Conservation (phyloP, 1,139 yeast species). For the Meyerozyma carpophila region DNA sequence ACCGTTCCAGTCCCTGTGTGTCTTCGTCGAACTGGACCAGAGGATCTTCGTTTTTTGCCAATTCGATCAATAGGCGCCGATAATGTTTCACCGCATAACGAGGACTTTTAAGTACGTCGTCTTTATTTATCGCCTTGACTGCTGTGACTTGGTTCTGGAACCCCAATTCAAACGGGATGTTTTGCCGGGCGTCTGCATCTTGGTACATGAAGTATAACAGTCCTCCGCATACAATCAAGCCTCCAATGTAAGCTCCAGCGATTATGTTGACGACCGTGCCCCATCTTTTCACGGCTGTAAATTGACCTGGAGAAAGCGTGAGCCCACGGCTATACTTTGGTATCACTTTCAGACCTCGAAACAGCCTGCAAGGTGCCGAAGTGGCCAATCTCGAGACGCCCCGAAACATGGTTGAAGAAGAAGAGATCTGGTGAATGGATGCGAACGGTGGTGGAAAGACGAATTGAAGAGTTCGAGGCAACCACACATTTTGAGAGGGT, state of each 20-base stretch:
- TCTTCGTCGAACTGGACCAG: slow-evolving; percentile 21
- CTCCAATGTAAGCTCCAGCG: slow-evolving; percentile 43
- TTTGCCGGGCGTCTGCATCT: slow-evolving; percentile 38
- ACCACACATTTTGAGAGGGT: not conserved
- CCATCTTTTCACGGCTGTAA: slow-evolving; percentile 24
- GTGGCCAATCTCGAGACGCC: not conserved
- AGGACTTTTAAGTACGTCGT: slow-evolving; percentile 40
- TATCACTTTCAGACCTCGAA: not conserved
- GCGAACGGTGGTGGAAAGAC: not conserved
- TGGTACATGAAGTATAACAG: slow-evolving; percentile 35
- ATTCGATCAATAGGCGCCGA: slow-evolving; percentile 31
- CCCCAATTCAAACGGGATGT: slow-evolving; percentile 36
- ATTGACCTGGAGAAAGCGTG: slow-evolving; percentile 11
- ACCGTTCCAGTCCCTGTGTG: slow-evolving; percentile 15
- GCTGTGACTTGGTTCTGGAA: slow-evolving; percentile 31
- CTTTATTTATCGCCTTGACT: slow-evolving; percentile 42
- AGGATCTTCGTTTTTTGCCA: slow-evolving; percentile 28
- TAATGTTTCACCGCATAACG: slow-evolving; percentile 43
- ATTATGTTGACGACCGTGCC: slow-evolving; percentile 31
- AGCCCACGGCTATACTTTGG: slow-evolving; percentile 3
- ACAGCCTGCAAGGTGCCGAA: not conserved
- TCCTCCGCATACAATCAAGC: slow-evolving; percentile 33
- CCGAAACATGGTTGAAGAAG: slow-evolving; percentile 1
- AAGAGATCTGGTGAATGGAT: not conserved
- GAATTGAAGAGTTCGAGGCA: no score